Evolutionary conservation across 352 stramenopile species (phyloP).

Genomic region (Peronospora farinosa): DNA sequence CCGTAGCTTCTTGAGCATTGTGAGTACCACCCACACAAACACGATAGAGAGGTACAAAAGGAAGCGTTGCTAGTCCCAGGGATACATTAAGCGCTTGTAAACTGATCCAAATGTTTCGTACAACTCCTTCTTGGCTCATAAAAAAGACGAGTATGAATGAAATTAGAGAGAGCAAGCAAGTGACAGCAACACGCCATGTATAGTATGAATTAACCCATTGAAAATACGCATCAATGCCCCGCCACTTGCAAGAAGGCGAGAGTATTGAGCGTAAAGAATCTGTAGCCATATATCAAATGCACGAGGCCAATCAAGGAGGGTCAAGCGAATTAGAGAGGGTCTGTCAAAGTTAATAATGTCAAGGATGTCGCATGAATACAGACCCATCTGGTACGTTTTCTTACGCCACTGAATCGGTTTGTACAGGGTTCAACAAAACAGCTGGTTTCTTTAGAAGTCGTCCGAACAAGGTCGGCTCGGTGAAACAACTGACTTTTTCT

Average conservation of each 20-base stretch:
- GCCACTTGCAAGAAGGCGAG: slow-evolving; percentile 18
- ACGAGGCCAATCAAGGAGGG: background rate
- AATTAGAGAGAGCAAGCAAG: slow-evolving; percentile 40
- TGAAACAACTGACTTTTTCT: background rate
- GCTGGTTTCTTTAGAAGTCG: slow-evolving; percentile 4
- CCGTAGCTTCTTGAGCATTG: background rate
- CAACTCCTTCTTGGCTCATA: slow-evolving; percentile 25
- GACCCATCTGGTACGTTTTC: no score
- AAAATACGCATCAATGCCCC: slow-evolving; percentile 37
- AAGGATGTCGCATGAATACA: background rate
- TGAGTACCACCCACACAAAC: slow-evolving; percentile 3
- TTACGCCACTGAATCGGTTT: background rate
- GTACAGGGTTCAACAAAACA: background rate
- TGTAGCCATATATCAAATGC: slow-evolving; percentile 18
- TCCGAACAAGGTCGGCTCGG: slow-evolving; percentile 13
- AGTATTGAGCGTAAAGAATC: background rate
- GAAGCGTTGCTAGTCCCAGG: slow-evolving; percentile 51
- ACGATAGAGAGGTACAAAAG: slow-evolving; percentile 39
- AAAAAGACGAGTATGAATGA: slow-evolving; percentile 40
- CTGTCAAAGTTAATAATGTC: no score
- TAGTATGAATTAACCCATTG: slow-evolving; percentile 73
- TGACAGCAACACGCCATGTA: slow-evolving; percentile 43
- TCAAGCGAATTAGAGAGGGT: slow-evolving; percentile 1
- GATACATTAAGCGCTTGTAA: slow-evolving; percentile 53
- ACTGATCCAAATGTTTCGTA: slow-evolving; percentile 41